phyloP scores from a whole-genome alignment of 208 protist species.

The Acanthamoeba triangularis region DNA sequence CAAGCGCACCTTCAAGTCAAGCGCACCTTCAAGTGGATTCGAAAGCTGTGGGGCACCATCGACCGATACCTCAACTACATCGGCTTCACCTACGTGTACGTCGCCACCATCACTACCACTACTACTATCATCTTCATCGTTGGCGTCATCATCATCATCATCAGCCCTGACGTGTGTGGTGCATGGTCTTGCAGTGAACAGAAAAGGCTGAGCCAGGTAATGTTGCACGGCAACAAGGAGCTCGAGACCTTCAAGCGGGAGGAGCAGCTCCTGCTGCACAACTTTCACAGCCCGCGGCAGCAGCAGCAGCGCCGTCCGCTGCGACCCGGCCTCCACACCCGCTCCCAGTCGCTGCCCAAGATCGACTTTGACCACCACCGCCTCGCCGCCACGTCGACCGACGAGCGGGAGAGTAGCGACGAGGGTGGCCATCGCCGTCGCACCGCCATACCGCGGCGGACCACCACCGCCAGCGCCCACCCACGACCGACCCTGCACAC shows the following conservation, averaged over 20 bases:
- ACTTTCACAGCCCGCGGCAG: not conserved
- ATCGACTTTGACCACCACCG: not conserved
- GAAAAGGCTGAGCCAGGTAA: not conserved
- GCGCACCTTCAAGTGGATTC: slow-evolving; percentile 23
- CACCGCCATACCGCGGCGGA: not conserved
- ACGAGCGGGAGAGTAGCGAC: not conserved
- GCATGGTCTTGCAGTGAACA: not conserved
- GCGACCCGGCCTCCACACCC: not conserved
- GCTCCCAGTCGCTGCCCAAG: not conserved
- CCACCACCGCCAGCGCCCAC: not conserved
- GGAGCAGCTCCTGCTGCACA: not conserved
- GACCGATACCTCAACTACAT: not conserved
- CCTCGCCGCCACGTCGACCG: not conserved
- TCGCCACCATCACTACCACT: not conserved
- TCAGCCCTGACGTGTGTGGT: not conserved
- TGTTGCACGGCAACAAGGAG: not conserved
- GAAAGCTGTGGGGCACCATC: not conserved
- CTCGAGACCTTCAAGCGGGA: not conserved
- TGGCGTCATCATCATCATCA: not conserved
- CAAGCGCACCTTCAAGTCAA: not conserved
- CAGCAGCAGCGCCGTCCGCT: not conserved
- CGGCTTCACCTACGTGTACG: slow-evolving; percentile 7
- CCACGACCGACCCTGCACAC: not conserved
- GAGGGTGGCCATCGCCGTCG: not conserved
- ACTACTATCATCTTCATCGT: not conserved